These are phyloP conservation scores for Pleurozium schreberi DNA, from an alignment of 225 moss, liverwort and hornwort genomes.

Conservation along the genomic window DNA sequence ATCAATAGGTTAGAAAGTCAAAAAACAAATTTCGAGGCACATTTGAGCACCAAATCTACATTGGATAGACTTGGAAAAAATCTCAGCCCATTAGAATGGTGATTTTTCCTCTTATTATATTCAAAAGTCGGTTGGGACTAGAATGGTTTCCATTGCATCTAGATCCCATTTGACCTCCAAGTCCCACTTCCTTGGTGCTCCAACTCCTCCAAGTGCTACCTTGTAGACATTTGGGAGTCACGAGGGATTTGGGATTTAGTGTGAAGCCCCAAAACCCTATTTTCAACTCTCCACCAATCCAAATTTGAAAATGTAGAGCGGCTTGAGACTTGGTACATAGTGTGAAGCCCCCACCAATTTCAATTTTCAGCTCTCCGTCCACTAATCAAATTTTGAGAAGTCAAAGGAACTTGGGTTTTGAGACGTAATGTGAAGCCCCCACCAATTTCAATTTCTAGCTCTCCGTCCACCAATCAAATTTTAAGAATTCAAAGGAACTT, in stretches of 20 bases:
- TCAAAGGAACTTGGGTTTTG: not conserved
- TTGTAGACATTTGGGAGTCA: accelerated
- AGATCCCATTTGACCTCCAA: not conserved
- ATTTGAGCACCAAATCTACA: accelerated
- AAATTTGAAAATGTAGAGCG: not conserved
- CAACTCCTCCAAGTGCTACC: not conserved
- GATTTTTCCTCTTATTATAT: not conserved
- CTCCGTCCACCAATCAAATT: not conserved
- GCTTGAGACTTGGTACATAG: accelerated
- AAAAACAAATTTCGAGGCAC: accelerated
- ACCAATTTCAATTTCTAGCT: accelerated
- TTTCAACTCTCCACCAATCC: not conserved
- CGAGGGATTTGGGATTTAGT: not conserved
- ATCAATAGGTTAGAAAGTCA: too few species aligned
- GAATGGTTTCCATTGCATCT: accelerated
- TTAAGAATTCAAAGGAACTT: not conserved
- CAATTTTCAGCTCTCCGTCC: not conserved
- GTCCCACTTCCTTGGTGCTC: not conserved
- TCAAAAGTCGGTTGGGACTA: accelerated
- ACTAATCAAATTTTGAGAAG: not conserved
- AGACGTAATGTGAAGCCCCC: accelerated
- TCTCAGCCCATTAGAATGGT: accelerated
- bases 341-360: not conserved
- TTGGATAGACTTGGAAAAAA: not conserved
- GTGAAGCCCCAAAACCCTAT: not conserved